phyloP scores from a whole-genome alignment of 176 grass and related monocot genomes.

The Panicum miliaceum region DNA sequence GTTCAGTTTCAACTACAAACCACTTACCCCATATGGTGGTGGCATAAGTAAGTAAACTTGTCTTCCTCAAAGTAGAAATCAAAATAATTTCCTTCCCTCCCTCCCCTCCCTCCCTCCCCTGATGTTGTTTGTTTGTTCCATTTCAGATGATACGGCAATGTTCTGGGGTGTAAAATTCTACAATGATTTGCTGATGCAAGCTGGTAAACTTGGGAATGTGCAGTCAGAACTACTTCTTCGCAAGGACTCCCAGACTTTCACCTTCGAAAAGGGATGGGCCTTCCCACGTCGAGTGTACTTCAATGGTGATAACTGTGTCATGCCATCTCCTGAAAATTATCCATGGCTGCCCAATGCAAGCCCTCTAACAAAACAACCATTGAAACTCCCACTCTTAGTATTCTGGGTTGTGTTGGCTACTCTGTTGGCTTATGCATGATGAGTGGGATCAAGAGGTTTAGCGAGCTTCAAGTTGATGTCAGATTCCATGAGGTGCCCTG shows the following conservation, averaged over 20 bases:
- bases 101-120: neutral
- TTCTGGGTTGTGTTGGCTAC: conserved; percentile 61
- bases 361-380: conserved; percentile 65
- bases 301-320: conserved; percentile 93
- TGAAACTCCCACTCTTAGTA: conserved; percentile 45
- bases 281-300: conserved; percentile 83
- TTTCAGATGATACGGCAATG: conserved; percentile 91
- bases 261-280: conserved; percentile 86
- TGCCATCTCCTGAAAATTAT: conserved; percentile 74
- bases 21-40: conserved; percentile 76
- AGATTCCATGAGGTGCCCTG: conserved; percentile 40
- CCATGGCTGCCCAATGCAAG: conserved; percentile 85
- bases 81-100: neutral
- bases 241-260: conserved; percentile 65
- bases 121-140: conserved; percentile 8
- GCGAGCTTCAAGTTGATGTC: conserved; percentile 39
- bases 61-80: neutral
- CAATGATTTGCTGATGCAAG: conserved; percentile 90
- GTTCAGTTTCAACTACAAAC: conserved; percentile 94
- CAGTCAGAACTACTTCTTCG: conserved; percentile 83
- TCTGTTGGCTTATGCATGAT: conserved; percentile 66
- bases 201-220: conserved; percentile 68
- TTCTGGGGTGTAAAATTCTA: conserved; percentile 94
- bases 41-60: conserved; percentile 76
- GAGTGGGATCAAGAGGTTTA: conserved; percentile 34